These are phyloP conservation scores for Silene uniflora DNA, from an alignment of 148 eudicot species.

Conservation along the genomic window DNA sequence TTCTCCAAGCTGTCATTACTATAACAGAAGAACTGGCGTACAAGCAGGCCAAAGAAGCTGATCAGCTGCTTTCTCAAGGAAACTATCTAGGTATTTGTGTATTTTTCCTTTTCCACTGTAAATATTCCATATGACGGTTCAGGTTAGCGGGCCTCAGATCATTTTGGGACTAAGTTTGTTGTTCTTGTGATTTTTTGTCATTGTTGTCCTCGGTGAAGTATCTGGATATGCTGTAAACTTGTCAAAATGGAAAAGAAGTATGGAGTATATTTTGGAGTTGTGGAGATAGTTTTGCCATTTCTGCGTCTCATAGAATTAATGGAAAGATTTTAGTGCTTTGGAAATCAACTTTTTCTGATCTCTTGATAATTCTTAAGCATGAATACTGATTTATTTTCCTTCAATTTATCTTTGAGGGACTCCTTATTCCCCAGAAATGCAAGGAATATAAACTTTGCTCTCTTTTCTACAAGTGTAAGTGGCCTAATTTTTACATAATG, in stretches of 20 bases:
- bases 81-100: slow-evolving; percentile 48
- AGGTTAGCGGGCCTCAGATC: neutral
- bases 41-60: slow-evolving; percentile 83
- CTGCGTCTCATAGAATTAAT: neutral
- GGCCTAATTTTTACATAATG: neutral
- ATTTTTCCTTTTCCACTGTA: neutral
- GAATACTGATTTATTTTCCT: neutral
- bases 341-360: neutral
- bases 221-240: neutral
- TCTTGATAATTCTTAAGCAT: neutral
- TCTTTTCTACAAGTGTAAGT: neutral
- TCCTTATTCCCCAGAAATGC: neutral
- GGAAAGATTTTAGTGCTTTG: neutral
- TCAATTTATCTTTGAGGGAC: neutral
- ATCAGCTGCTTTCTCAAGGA: slow-evolving; percentile 56
- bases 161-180: neutral
- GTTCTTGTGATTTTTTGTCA: neutral
- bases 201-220: neutral
- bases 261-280: too few relatives aligned
- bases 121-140: neutral
- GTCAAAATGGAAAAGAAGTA: neutral
- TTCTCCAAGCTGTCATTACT: slow-evolving; percentile 82
- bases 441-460: neutral
- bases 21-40: slow-evolving; percentile 81
- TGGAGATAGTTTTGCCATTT: neutral